Percentiles rank a stretch among this genome's conserved stretches.
Conservation (phyloP, 805 yeast species). For the Lachancea fermentati region DNA sequence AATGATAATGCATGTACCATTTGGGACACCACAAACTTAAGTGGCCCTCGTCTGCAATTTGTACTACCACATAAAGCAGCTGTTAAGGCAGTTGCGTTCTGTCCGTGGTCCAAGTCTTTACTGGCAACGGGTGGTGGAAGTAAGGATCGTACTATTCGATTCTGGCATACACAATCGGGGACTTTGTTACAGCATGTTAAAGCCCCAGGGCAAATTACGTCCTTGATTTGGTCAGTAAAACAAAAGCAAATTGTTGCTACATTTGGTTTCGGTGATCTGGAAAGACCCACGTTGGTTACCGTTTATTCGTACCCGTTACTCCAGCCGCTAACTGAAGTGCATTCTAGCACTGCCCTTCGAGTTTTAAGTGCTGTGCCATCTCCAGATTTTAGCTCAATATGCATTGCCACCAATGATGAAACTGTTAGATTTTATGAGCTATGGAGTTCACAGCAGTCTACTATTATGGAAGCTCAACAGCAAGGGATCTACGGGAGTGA, state of each 20-base stretch:
- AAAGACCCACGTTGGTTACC: constrained; percentile 46
- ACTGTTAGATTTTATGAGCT: constrained; percentile 68
- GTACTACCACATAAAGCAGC: constrained; percentile 73
- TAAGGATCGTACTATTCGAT: constrained; percentile 69
- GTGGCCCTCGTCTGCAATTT: constrained; percentile 41
- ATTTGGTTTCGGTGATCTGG: constrained; percentile 67
- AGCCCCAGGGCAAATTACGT: constrained; percentile 72
- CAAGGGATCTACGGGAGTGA: constrained; percentile 50
- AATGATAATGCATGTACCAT: constrained; percentile 76
- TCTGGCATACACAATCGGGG: constrained; percentile 84
- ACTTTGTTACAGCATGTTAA: constrained; percentile 52
- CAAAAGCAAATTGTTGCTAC: constrained; percentile 67
- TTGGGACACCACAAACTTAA: constrained; percentile 54
- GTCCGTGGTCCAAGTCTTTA: constrained; percentile 82
- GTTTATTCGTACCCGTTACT: constrained; percentile 67
- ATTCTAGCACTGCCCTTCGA: constrained; percentile 47
- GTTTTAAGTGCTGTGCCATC: constrained; percentile 62
- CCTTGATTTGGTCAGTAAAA: constrained; percentile 67
- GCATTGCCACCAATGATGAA: constrained; percentile 74
- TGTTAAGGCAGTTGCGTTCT: constrained; percentile 81
- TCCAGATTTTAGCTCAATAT: constrained; percentile 55
- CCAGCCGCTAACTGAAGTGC: constrained; percentile 43
- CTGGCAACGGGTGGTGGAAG: constrained; percentile 91
- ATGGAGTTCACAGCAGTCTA: constrained; percentile 47
- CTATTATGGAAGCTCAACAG: constrained; percentile 37